Evolutionary conservation across 2,329 filamentous ascomycete genomes (phyloP), one percentile per base, ranked within the genome.

Genomic region (Colletotrichum destructivum): DNA sequence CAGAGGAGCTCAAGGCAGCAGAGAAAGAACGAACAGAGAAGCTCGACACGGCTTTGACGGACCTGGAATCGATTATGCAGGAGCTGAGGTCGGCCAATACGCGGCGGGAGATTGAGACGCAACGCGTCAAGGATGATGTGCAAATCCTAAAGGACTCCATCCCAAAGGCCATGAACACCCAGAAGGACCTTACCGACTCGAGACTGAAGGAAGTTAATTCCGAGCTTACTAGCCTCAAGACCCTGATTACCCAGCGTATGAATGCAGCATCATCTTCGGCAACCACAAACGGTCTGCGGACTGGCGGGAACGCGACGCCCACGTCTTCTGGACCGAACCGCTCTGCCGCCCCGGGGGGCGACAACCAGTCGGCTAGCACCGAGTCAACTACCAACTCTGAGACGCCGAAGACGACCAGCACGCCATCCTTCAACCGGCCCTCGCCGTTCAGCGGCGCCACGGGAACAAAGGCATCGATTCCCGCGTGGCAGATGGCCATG

Each of bases 211-310:
- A 98, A 77, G 89, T 99, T 75, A 93, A 94, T 75, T 89, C 88
- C 8, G 96, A 99, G 82, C 87, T 99, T 77, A 94, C 93, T 85
- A 98, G 95, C 80, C 85, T 99, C 77, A 98, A 98, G 88, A 93
- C 94, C 2, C 86, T 99, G 64, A 90, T 99, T 77, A 85, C 87
- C 54, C 89, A 91, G 80, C 84, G 90, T 72, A 88, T 92, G 87
- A 85, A 82, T 65, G 59, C 69, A 2, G 59, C 35, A 15, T 77
- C 83, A 13, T 73, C 72, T 66, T 73, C 78, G 26, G 60, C 77
- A 6, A 69, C 74, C 13, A 67, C 74, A 18, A 73, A 74, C 31
- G 74, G 74, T 51, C 74, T 80, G 49, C 79, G 80, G 12, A 71
- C 75, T 13, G 77, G 73, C 66, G 74, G 74, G n/a, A 78, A 68